A percentile compares a stretch with the other conserved stretches of the same genome.
phyloP scores from a whole-genome alignment of 1,139 yeast species.

The Insectozyma bohioensis region DNA sequence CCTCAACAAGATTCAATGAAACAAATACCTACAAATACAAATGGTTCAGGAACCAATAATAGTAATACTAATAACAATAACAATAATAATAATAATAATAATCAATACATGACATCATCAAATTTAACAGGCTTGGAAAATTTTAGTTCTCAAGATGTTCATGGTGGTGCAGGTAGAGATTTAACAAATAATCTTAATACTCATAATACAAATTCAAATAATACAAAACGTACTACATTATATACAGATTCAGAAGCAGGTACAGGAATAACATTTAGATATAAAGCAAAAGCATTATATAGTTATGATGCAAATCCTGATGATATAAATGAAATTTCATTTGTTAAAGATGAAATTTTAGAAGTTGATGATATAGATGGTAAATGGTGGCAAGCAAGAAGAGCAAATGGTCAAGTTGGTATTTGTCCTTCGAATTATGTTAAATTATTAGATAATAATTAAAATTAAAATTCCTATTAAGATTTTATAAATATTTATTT shows the following conservation, averaged over 20 bases:
- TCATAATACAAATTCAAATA: constrained; percentile 21
- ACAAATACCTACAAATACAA: constrained; percentile 18
- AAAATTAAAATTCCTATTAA: too few relatives aligned
- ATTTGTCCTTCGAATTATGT: constrained; percentile 96
- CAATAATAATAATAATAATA: constrained; percentile 15
- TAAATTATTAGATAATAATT: constrained; percentile 50
- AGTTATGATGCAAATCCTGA: constrained; percentile 91
- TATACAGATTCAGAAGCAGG: constrained; percentile 26
- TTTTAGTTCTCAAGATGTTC: constrained; percentile 42
- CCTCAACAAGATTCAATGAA: constrained; percentile 14
- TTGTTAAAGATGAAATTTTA: constrained; percentile 84
- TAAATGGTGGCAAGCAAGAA: constrained; percentile 98
- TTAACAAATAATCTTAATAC: constrained; percentile 24
- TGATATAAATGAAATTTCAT: constrained; percentile 90
- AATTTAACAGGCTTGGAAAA: constrained; percentile 62
- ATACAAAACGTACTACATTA: constrained; percentile 28
- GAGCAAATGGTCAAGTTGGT: constrained; percentile 89
- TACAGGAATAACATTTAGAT: constrained; percentile 60
- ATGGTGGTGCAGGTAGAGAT: constrained; percentile 20
- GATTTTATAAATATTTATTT: constrained; percentile 1
- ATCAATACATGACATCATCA: constrained; percentile 53
- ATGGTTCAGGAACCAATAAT: constrained; percentile 12
- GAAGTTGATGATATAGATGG: constrained; percentile 93
- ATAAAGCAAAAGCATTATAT: constrained; percentile 83
- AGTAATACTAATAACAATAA: neutral